Base-by-base conservation (phyloP, 1,284 basidiomycete species). In the Malassezia japonica region DNA sequence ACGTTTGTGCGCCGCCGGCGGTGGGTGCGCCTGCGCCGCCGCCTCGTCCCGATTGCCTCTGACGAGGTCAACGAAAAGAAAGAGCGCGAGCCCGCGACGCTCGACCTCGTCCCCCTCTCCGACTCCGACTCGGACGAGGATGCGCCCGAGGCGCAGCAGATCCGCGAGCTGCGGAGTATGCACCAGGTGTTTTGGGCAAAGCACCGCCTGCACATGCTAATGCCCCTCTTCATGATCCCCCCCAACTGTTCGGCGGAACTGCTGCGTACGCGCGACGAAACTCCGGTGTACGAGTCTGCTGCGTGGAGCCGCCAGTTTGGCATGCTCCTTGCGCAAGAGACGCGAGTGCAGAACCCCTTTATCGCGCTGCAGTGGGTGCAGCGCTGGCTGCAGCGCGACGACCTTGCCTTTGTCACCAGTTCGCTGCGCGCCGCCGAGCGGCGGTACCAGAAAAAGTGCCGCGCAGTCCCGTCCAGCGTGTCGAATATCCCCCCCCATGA, bases 1-100 rank as follows among this genome's bases (percentile, higher is more conserved):
- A 67, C 63, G 5, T 72, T 67, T 50, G 69, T 72, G 18, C 51
- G 69, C 18, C 59, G 69, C 8, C 50, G 69, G 18, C 50, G 69
- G 12, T 72, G 69, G 69, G 65, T 72, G 18, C 59, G 69, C 1
- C 52, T 72, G 39, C 61, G 69, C 32, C 56, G 61, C n/a, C 50
- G 50, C n/a, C 18, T 41, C 33, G 50, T 34, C 3, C 36, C 31
- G 1, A 21, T 42, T 2, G 20, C n/a, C 29, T 13, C 29, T 12
- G n/a, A 24, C 13, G 33, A 55, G 6, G 56, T 24, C 38, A n/a
- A 3, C 35, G 31, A 32, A 32, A 32, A 32, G 27, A 28, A 12
- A 13, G 18, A 24, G n/a, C 38, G 18, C 15, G 13, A 24, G 12
- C 38, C 38, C 15, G 38, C 38, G 23, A 21, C 24, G 24, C 15